Evolutionary conservation across 1,284 basidiomycete species (phyloP), one percentile per base, ranked within the genome.

Genomic region (Irpex rosettiformis): DNA sequence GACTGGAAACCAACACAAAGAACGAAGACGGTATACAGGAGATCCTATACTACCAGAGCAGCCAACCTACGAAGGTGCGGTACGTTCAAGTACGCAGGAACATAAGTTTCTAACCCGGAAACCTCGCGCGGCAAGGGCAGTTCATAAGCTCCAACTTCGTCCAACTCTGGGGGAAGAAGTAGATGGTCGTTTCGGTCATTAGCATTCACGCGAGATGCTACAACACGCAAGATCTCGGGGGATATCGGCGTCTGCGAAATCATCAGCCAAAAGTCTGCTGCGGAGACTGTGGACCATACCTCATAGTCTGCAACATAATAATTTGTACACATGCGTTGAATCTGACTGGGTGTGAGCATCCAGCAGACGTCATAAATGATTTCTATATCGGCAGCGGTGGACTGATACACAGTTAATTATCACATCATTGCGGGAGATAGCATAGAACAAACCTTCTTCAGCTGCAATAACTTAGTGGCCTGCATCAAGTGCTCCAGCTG

Each of bases 321-420:
- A 75, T 97, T 96, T 61, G 91, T 91, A 76, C 96, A 97, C 84
- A 98, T 94, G 70, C 96, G 92, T 78, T 99, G 97, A 67, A 99
- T 99, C 75, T 99, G 97, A 71, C 96, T 96, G 0, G 97, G 97
- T 60, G 95, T 98, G 56, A 99, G 81, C 89, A 99, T 99, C 97
- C 97, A 99, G 81, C 96, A 99, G 57, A 99, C 96, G 71, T 97
- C 92, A 71, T 98, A 99, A 67, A 98, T 96, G 67, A 99, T 98
- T 74, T 99, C 95, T 64, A 98, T 97, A 72, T 98, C 95, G 25
- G 89, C 88, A 42, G 93, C 81, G 1, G 94, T 93, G 6, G 94
- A 89, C 93, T 96, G 56, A 55, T 60, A 29, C 52, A 22, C 64
- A 59, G 54, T 54, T 64, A 45, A 66, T 55, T 21, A 42, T 49